A percentile compares a stretch with the other conserved stretches of the same genome.
These are phyloP conservation scores for Pleurotus eryngii DNA, from an alignment of 768 basidiomycete species.

Conservation along the genomic window DNA sequence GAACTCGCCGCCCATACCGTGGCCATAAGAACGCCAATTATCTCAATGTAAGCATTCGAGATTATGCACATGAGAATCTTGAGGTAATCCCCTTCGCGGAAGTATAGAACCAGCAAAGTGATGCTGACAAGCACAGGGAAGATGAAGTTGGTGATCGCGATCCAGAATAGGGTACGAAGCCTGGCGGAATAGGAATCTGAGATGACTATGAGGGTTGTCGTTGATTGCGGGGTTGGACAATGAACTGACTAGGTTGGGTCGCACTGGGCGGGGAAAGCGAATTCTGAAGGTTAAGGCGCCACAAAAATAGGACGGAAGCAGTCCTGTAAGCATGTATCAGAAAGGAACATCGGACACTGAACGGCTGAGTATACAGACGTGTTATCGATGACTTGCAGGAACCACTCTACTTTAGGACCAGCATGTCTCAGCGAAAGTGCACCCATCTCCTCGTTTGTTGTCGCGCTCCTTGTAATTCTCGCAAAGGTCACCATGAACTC, in stretches of 20 bases:
- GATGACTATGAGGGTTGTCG: neutral
- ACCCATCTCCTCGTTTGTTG: neutral
- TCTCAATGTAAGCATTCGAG: constrained; percentile 21
- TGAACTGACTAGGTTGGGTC: too few relatives aligned
- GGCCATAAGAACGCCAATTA: constrained; percentile 25
- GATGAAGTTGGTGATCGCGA: constrained; percentile 23
- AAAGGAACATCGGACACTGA: neutral
- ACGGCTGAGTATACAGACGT: constrained; percentile 9
- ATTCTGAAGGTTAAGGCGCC: constrained; percentile 10
- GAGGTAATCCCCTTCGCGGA: constrained; percentile 10
- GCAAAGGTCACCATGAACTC: constrained; percentile 12
- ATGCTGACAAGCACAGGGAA: constrained; percentile 24
- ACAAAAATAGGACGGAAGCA: constrained; percentile 16
- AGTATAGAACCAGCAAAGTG: constrained; percentile 16
- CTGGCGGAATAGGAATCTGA: constrained; percentile 11
- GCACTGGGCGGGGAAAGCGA: neutral
- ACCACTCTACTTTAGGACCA: constrained; percentile 16
- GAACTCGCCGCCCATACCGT: constrained; percentile 19
- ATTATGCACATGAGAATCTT: constrained; percentile 6
- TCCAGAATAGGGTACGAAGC: constrained; percentile 22
- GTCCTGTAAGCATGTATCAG: constrained; percentile 4
- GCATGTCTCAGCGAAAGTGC: neutral
- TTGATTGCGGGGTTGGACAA: neutral
- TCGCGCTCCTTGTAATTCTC: neutral
- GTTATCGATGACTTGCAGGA: constrained; percentile 16